A percentile compares a stretch with the other conserved stretches of the same genome.
phyloP scores from a whole-genome alignment of 805 yeast genomes.

The Torulaspora delbrueckii region DNA sequence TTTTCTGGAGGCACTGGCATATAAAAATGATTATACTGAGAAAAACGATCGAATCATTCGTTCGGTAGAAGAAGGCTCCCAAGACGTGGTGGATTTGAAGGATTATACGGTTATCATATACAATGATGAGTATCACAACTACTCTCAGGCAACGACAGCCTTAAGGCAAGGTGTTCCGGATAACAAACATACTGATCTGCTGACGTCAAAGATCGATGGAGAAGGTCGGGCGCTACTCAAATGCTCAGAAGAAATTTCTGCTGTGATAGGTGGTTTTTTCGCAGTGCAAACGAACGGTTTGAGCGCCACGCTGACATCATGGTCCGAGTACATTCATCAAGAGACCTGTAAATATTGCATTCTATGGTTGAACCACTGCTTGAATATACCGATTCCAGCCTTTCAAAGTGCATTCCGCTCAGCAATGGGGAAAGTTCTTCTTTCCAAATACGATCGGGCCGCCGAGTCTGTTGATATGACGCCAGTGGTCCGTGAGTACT shows the following conservation, averaged over 20 bases:
- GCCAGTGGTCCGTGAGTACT: conserved; percentile 22
- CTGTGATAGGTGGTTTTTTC: conserved; percentile 35
- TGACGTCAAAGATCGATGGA: conserved; percentile 43
- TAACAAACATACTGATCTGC: conserved; percentile 31
- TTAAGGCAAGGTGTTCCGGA: conserved; percentile 40
- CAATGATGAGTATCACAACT: conserved; percentile 74
- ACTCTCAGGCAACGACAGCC: conserved; percentile 48
- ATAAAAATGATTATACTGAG: conserved; percentile 15
- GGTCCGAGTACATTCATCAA: conserved; percentile 49
- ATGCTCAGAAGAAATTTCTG: conserved; percentile 28
- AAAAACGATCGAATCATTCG: background rate
- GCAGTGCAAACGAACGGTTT: conserved; percentile 46
- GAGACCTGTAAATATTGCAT: conserved; percentile 42
- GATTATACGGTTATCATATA: conserved; percentile 55
- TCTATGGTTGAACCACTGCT: conserved; percentile 47
- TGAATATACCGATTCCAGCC: conserved; percentile 35
- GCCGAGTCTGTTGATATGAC: conserved; percentile 25
- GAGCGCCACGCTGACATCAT: conserved; percentile 50
- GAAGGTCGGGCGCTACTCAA: conserved; percentile 49
- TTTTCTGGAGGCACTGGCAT: conserved; percentile 19
- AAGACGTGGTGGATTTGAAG: conserved; percentile 15
- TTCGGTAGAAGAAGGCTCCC: background rate
- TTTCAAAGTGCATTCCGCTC: conserved; percentile 40
- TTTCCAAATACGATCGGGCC: conserved; percentile 23
- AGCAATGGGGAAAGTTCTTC: conserved; percentile 43